These are phyloP conservation scores for Acacia concinna DNA, from an alignment of 331 rosid species.

Conservation along the genomic window DNA sequence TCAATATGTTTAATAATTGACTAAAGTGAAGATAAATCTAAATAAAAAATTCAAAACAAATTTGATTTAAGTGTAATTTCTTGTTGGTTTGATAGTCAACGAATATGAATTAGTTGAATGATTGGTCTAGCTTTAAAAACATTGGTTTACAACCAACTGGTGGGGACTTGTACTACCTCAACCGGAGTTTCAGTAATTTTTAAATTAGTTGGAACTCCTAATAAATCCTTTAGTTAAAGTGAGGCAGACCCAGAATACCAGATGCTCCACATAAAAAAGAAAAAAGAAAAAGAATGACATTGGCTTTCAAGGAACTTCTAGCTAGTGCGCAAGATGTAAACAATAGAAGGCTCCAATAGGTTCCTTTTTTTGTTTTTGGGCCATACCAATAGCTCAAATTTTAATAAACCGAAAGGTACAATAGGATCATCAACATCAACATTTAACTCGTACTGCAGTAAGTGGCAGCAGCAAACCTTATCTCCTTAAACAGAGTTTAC, in stretches of 20 bases:
- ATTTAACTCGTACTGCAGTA: conserved; percentile 25
- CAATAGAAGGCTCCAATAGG: neutral
- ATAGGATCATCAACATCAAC: conserved; percentile 17
- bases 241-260: neutral
- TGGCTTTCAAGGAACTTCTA: neutral
- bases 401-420: conserved; percentile 12
- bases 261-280: neutral
- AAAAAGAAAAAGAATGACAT: neutral
- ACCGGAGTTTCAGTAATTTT: neutral
- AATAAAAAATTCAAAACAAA: neutral
- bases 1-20: neutral
- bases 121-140: neutral
- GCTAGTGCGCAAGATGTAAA: neutral
- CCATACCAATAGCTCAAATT: neutral
- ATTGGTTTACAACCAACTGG: neutral
- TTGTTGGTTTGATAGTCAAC: neutral
- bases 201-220: neutral
- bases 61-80: neutral
- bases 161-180: too few relatives aligned
- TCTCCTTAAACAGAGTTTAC: neutral
- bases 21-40: too few relatives aligned
- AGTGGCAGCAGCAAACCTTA: neutral
- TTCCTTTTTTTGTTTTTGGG: too few relatives aligned
- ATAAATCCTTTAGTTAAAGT: neutral
- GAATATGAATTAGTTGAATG: neutral